Evolutionary conservation across 2,329 filamentous ascomycete genomes (phyloP), one percentile per base, ranked within the genome.

Genomic region (Fusarium anthophilum): DNA sequence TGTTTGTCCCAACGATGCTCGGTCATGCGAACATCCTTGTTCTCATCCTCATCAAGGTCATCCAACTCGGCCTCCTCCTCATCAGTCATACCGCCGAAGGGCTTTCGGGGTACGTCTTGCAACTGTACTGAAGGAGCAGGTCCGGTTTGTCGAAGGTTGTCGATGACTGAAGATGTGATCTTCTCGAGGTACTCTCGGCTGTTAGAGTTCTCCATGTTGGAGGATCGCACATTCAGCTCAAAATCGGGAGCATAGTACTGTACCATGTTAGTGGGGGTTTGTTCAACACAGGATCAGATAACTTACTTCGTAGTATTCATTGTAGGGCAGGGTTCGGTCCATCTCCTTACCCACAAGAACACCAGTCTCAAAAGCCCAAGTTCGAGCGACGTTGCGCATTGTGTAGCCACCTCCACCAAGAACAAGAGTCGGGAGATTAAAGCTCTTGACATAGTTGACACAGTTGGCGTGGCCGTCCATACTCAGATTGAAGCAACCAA

Each of bases 401-500:
- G 96, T 99, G 84, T 99, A 99, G 54, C 96, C 96, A 73, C 96
- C 96, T 22, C 96, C 96, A 38, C 96, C 96, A 24, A 99, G 91
- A 26, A 99, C 93, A n/a, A 99, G 88, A 6, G 97, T 92, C 0
- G 96, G 96, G 15, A 96, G 87, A 37, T 91, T 89, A 81, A 96
- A 95, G 71, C 90, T 92, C 84, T 98, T 98, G 76, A 97, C 94
- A 77, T 93, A 98, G 75, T 92, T 92, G 76, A 98, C 94, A 81
- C 96, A 99, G 82, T 95, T 95, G 75, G 96, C 95, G 82, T 99
- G 96, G 8, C 96, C 96, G 78, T 92, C 92, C 90, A 99, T 98
- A 83, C 97, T 98, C 71, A 99, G 88, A 81, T 98, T 99, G 88
- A 99, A 99, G 82, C 95, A 97, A 59, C 96, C 96, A 1, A 99